These are phyloP conservation scores for Cetraspora pellucida DNA, from an alignment of 192 early-diverging fungal species.

Conservation along the genomic window DNA sequence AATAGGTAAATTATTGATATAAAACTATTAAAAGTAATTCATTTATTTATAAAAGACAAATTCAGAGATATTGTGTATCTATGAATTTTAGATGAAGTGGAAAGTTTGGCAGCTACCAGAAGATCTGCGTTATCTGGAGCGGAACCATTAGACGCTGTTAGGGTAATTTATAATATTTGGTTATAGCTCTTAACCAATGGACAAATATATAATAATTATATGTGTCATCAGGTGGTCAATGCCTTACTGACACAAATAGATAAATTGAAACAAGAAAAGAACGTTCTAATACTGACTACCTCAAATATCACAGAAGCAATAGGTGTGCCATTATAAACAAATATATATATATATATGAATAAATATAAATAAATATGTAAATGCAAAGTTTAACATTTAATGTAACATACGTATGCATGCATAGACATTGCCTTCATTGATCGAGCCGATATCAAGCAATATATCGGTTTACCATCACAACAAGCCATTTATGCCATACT, in stretches of 20 bases:
- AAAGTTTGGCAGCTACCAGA: too few relatives aligned
- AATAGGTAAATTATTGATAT: slow-evolving; percentile 46
- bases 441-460: slow-evolving; percentile 69
- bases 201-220: neutral
- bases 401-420: neutral
- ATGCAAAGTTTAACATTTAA: too few relatives aligned
- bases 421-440: slow-evolving; percentile 62
- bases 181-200: slow-evolving; percentile 30
- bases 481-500: slow-evolving; percentile 62
- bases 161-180: neutral
- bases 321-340: slow-evolving; percentile 33
- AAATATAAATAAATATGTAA: too few relatives aligned
- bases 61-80: too few relatives aligned
- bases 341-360: too few relatives aligned
- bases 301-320: slow-evolving; percentile 66
- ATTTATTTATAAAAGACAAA: too few relatives aligned
- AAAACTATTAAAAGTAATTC: too few relatives aligned
- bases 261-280: slow-evolving; percentile 55
- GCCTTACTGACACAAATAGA: slow-evolving; percentile 75
- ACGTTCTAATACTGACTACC: slow-evolving; percentile 60
- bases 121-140: too few relatives aligned
- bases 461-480: slow-evolving; percentile 40
- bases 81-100: too few relatives aligned
- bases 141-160: neutral
- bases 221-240: slow-evolving; percentile 51